phyloP scores from a whole-genome alignment of 129 eudicot genomes.

The Sambucus nigra region DNA sequence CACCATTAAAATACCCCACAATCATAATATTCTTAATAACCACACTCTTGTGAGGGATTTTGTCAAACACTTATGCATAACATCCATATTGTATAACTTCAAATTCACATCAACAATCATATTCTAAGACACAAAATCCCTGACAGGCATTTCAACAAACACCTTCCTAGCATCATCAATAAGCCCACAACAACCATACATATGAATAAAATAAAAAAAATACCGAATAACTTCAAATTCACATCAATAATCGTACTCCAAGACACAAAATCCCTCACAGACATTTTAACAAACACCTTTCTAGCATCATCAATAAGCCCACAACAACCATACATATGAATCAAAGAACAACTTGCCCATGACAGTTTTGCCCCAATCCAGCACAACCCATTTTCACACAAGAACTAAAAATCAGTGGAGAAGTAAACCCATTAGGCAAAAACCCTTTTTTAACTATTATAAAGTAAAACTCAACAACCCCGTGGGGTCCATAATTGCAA shows the following conservation, averaged over 20 bases:
- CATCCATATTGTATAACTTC: conserved; percentile 30
- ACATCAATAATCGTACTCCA: conserved; percentile 68
- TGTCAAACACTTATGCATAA: conserved; percentile 73
- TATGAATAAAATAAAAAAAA: conserved; percentile 58
- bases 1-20: conserved; percentile 51
- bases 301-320: conserved; percentile 43
- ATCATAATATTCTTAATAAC: conserved; percentile 75
- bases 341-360: conserved; percentile 67
- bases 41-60: conserved; percentile 58
- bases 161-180: conserved; percentile 43
- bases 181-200: conserved; percentile 59
- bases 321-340: conserved; percentile 65
- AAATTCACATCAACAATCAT: conserved; percentile 46
- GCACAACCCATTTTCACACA: conserved; percentile 41
- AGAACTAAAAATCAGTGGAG: conserved; percentile 46
- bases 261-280: conserved; percentile 50
- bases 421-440: conserved; percentile 61
- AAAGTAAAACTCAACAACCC: conserved; percentile 41
- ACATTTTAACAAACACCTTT: conserved; percentile 60
- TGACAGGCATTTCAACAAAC: conserved; percentile 51
- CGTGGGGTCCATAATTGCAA: conserved; percentile 21
- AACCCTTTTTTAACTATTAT: conserved; percentile 42
- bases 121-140: conserved; percentile 75
- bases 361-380: conserved; percentile 47
- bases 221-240: conserved; percentile 37